Conservation (phyloP, 2,329 filamentous ascomycete genomes). For the Aspergillus amoenus region DNA sequence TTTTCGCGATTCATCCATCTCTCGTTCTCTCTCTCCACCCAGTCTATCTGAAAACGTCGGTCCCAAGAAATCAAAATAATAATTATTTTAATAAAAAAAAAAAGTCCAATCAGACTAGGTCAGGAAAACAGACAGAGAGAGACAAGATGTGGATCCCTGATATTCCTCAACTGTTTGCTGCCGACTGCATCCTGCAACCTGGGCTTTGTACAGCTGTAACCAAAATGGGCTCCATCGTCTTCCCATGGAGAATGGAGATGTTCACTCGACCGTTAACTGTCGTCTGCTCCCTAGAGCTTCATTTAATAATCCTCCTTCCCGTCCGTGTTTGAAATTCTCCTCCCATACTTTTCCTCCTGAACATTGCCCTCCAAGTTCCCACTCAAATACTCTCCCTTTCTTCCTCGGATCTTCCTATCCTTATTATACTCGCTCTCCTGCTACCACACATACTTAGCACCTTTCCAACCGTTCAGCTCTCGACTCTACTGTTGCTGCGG, state of each 20-base stretch:
- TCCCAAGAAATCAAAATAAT: constrained; percentile 17
- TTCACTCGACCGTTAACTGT: constrained; percentile 30
- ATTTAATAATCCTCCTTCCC: constrained; percentile 30
- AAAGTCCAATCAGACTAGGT: constrained; percentile 5
- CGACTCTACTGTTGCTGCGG: background rate
- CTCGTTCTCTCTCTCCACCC: constrained; percentile 13
- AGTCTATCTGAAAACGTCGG: constrained; percentile 21
- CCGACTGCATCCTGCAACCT: constrained; percentile 31
- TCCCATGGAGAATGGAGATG: constrained; percentile 1
- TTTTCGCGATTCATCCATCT: constrained; percentile 24
- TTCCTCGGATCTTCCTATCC: constrained; percentile 13
- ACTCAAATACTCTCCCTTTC: constrained; percentile 3
- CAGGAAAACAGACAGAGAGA: constrained; percentile 13
- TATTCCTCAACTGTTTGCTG: constrained; percentile 38
- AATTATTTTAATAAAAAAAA: constrained; percentile 18
- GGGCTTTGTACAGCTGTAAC: constrained; percentile 36
- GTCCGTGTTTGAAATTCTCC: constrained; percentile 17
- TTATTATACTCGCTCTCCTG: constrained; percentile 1
- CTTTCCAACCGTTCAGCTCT: background rate
- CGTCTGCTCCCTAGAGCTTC: constrained; percentile 35
- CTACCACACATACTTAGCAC: background rate
- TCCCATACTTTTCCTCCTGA: constrained; percentile 3
- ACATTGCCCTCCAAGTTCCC: no score
- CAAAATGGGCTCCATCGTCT: constrained; percentile 28
- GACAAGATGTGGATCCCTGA: constrained; percentile 24